Evolutionary conservation across 2,329 filamentous ascomycete genomes (phyloP).

Genomic region (Cladophialophora psammophila): DNA sequence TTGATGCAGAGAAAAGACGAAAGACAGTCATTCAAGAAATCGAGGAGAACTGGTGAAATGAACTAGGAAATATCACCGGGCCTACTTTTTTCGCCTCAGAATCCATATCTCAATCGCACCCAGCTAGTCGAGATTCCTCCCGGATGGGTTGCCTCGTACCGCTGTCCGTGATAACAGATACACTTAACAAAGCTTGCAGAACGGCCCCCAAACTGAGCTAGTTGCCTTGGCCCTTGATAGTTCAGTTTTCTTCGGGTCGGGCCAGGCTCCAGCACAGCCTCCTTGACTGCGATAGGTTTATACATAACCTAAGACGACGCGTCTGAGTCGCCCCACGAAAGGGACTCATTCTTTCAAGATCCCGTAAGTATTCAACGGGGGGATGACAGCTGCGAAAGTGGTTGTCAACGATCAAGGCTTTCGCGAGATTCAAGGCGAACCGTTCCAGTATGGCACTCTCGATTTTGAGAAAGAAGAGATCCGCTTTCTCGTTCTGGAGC

Average conservation of each 20-base stretch:
- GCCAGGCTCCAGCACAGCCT: not conserved
- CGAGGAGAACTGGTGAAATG: not conserved
- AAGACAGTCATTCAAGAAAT: not conserved
- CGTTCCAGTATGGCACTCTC: not conserved
- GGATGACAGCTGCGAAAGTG: not conserved
- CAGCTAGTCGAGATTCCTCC: no score
- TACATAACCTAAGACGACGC: not conserved
- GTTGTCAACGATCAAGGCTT: slow-evolving; percentile 4
- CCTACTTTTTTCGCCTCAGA: no score
- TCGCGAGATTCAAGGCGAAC: not conserved
- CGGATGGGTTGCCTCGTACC: no score
- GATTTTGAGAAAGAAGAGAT: not conserved
- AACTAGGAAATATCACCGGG: no score
- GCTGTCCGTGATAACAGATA: no score
- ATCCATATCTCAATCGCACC: no score
- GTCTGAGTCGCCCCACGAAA: not conserved
- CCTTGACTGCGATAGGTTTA: not conserved
- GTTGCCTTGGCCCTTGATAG: no score
- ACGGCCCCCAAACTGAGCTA: not conserved
- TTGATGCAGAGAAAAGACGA: not conserved
- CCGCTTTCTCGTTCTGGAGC: slow-evolving; percentile 4
- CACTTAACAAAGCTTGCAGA: not conserved
- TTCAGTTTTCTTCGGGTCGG: no score
- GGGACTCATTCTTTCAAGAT: not conserved
- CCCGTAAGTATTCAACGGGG: not conserved